phyloP scores from a whole-genome alignment of 2,329 filamentous ascomycete genomes.

The Colletotrichum coccodes region DNA sequence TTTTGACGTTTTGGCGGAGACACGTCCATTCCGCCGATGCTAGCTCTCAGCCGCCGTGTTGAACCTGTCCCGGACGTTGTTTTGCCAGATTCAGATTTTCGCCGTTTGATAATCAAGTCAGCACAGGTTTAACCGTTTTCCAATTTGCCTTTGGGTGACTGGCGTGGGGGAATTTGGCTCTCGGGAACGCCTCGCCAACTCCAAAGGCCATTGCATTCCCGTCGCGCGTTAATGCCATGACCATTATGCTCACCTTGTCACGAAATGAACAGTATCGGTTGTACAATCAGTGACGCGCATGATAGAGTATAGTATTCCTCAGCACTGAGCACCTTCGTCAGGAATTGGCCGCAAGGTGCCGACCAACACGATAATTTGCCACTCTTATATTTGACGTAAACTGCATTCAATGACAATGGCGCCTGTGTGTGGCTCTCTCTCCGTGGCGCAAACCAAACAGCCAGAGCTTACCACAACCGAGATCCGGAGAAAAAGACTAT shows the following conservation, averaged over 20 bases:
- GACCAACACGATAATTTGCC: slow-evolving; percentile 59
- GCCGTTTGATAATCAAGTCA: too few species aligned
- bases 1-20: too few species aligned
- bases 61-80: too few species aligned
- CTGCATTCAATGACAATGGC: slow-evolving; percentile 67
- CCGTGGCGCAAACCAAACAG: slow-evolving; percentile 52
- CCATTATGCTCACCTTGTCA: slow-evolving; percentile 59
- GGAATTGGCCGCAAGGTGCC: slow-evolving; percentile 62
- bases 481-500: too few species aligned
- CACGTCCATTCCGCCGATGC: too few species aligned
- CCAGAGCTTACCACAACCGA: too few species aligned
- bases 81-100: too few species aligned
- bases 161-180: slow-evolving; percentile 62
- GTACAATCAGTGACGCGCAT: slow-evolving; percentile 60
- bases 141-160: slow-evolving; percentile 40
- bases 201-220: slow-evolving; percentile 71
- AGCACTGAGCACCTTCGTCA: slow-evolving; percentile 59
- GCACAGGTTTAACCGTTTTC: too few species aligned
- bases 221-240: slow-evolving; percentile 70
- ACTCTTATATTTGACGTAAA: slow-evolving; percentile 57
- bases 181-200: slow-evolving; percentile 62
- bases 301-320: slow-evolving; percentile 57
- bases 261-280: slow-evolving; percentile 54
- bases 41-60: too few species aligned
- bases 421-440: slow-evolving; percentile 47